These are phyloP conservation scores for Mycena vitilis DNA, from an alignment of 768 basidiomycete genomes.

Conservation along the genomic window DNA sequence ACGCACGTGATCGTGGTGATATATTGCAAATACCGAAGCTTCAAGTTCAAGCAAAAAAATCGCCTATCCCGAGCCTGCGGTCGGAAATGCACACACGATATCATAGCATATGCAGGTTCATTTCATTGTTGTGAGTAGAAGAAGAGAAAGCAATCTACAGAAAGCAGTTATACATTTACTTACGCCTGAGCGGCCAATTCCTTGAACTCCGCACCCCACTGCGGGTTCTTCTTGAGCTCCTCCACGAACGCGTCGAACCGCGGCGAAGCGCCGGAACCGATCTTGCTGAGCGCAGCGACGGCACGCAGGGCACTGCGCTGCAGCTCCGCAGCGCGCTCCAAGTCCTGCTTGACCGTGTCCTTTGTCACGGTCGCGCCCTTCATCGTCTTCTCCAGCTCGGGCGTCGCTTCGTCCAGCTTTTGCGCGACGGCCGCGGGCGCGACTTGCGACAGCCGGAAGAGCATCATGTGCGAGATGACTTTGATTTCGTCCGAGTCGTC, in stretches of 20 bases:
- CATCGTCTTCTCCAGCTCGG: conserved; percentile 88
- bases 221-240: conserved; percentile 70
- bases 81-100: too few species aligned
- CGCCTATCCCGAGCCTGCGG: too few species aligned
- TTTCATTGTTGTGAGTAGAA: conserved; percentile 3
- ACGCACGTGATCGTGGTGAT: conserved; percentile 23
- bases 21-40: background rate
- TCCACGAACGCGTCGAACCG: conserved; percentile 87
- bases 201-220: conserved; percentile 78
- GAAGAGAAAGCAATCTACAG: conserved; percentile 13
- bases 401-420: conserved; percentile 86
- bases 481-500: conserved; percentile 98
- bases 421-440: conserved; percentile 87
- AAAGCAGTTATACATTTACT: conserved; percentile 15
- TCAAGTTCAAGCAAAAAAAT: too few species aligned
- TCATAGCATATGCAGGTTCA: background rate
- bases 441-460: conserved; percentile 89
- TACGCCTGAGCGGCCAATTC: conserved; percentile 53
- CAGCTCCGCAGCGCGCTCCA: conserved; percentile 89
- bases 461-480: conserved; percentile 94
- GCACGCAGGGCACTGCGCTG: conserved; percentile 92
- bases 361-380: conserved; percentile 90
- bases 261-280: conserved; percentile 70
- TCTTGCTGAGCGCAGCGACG: conserved; percentile 86
- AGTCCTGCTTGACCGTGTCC: conserved; percentile 95